Percentiles rank a stretch among this genome's conserved stretches.
Evolutionary conservation across 306 rosid species (phyloP).

Genomic region (Betula pendula): DNA sequence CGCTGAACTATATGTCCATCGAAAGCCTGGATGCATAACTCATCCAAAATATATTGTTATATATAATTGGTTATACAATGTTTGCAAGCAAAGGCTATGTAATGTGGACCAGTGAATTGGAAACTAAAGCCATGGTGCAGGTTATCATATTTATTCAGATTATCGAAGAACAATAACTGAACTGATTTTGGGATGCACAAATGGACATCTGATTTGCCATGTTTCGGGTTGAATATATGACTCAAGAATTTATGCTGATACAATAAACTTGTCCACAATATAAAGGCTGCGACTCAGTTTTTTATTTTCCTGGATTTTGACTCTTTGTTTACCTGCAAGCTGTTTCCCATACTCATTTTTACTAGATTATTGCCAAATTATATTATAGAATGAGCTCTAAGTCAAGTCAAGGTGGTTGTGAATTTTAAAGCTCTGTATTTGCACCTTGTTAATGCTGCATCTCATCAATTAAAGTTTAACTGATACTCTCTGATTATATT

Average conservation of each 20-base stretch:
- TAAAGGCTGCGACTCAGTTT: neutral
- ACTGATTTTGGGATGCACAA: neutral
- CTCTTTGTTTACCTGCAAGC: neutral
- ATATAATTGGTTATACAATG: constrained; percentile 22
- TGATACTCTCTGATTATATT: neutral
- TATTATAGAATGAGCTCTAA: neutral
- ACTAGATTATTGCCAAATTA: neutral
- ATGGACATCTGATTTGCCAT: neutral
- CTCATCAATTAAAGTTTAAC: neutral
- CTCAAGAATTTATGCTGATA: neutral
- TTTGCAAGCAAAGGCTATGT: constrained; percentile 26
- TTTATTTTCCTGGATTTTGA: neutral
- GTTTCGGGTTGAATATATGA: neutral
- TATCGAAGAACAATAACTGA: constrained; percentile 14
- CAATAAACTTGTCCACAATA: neutral
- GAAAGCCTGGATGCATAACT: constrained; percentile 51
- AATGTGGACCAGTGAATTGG: constrained; percentile 27
- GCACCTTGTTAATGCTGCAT: neutral
- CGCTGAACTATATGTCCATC: constrained; percentile 48
- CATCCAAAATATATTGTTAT: constrained; percentile 31
- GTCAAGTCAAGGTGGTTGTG: neutral
- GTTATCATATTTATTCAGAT: constrained; percentile 20
- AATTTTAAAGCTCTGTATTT: neutral
- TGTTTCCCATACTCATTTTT: neutral
- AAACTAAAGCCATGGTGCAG: constrained; percentile 26